Percentiles rank a stretch among this genome's conserved stretches.
Conservation (phyloP, 2,329 filamentous ascomycete genomes). For the Paecilomyces sp. region DNA sequence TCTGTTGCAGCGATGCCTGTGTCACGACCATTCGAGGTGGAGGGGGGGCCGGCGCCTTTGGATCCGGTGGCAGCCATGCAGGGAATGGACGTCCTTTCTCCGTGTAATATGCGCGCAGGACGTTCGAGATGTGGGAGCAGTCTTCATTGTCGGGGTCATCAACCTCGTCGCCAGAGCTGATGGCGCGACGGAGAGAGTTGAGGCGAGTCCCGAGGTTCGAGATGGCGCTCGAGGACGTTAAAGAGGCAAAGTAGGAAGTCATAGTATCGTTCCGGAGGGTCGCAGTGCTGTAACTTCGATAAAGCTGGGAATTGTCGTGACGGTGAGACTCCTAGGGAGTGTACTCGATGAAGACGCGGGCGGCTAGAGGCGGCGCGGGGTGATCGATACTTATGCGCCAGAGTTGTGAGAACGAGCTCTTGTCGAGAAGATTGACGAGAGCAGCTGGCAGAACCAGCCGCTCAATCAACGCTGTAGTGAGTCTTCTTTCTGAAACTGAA, state of each 20-base stretch:
- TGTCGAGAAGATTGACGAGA: slow-evolving; percentile 4
- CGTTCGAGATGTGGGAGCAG: slow-evolving; percentile 89
- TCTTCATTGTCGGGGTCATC: slow-evolving; percentile 55
- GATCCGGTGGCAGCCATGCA: slow-evolving; percentile 81
- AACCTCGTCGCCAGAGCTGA: slow-evolving; percentile 33
- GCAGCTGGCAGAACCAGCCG: slow-evolving; percentile 14
- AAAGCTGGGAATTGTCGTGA: neutral
- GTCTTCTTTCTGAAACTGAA: neutral
- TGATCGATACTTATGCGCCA: neutral
- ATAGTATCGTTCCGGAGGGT: slow-evolving; percentile 37
- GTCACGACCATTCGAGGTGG: slow-evolving; percentile 41
- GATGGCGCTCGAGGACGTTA: slow-evolving; percentile 38
- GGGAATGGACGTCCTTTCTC: slow-evolving; percentile 80
- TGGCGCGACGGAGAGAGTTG: slow-evolving; percentile 47
- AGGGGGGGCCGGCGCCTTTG: slow-evolving; percentile 59
- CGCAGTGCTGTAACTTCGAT: neutral
- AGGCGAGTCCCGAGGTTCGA: slow-evolving; percentile 51
- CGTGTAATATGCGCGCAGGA: slow-evolving; percentile 84
- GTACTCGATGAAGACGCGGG: neutral
- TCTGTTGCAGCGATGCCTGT: slow-evolving; percentile 45
- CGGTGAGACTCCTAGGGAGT: neutral
- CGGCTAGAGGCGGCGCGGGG: neutral
- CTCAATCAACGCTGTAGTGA: neutral
- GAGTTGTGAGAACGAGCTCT: neutral
- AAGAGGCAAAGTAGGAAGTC: slow-evolving; percentile 76